Conservation (phyloP, 2,329 filamentous ascomycete species). For the Annulohypoxylon truncatum region DNA sequence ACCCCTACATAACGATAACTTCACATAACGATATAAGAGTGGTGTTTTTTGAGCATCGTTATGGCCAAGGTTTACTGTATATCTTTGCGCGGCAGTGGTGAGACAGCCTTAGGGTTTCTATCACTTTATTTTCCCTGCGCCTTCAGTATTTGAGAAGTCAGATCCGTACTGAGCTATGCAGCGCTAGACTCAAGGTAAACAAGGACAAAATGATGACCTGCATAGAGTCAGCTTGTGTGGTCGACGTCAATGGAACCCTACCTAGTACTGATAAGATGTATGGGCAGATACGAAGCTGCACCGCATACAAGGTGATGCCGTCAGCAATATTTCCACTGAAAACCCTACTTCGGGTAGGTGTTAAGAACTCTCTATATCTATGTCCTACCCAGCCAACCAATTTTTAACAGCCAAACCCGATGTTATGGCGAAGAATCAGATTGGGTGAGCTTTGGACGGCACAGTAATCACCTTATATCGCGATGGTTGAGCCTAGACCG, state of each 20-base stretch:
- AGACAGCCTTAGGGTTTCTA: neutral
- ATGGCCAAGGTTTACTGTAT: too few relatives aligned
- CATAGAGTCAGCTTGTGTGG: neutral
- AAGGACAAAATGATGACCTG: neutral
- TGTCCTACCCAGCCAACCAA: neutral
- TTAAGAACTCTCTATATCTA: neutral
- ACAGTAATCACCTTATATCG: neutral
- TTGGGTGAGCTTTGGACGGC: neutral
- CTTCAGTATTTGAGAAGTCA: neutral
- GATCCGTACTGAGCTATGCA: neutral
- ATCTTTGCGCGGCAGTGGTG: neutral
- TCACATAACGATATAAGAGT: too few relatives aligned
- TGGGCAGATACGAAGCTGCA: constrained; percentile 18
- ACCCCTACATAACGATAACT: too few relatives aligned
- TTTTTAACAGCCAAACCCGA: neutral
- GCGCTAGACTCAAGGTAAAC: neutral
- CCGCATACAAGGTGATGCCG: neutral
- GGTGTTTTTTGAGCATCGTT: too few relatives aligned
- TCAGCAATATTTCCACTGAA: neutral
- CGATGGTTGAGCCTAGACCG: constrained; percentile 9
- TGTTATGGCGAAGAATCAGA: neutral
- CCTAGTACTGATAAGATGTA: too few relatives aligned
- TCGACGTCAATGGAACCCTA: neutral
- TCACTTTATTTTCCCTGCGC: neutral
- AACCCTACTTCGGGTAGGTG: neutral